These are phyloP conservation scores for Huiozyma sinensis DNA, from an alignment of 805 yeast species.

Conservation along the genomic window DNA sequence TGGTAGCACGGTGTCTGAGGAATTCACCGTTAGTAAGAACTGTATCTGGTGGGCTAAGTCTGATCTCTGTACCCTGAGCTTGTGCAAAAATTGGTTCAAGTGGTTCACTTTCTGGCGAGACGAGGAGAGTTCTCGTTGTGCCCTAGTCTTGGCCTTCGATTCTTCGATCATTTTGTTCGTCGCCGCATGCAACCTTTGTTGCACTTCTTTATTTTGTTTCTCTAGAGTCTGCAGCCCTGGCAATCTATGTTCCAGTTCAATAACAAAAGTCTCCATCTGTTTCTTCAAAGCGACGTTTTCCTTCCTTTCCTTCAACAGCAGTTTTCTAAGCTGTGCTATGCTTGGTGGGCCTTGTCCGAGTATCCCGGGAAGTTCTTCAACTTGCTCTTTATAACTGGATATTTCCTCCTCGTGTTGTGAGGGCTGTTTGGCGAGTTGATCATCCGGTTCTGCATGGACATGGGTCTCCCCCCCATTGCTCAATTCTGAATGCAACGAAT, in stretches of 20 bases:
- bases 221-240: conserved; percentile 65
- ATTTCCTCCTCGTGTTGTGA: conserved; percentile 20
- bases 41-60: conserved; percentile 84
- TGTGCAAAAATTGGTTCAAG: conserved; percentile 28
- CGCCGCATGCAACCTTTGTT: conserved; percentile 46
- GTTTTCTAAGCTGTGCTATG: conserved; percentile 40
- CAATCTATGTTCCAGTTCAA: conserved; percentile 66
- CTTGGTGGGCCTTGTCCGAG: too few species aligned
- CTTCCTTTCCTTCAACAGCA: conserved; percentile 55
- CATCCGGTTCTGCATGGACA: conserved; percentile 17
- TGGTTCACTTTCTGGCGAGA: conserved; percentile 17
- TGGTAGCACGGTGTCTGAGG: conserved; percentile 42
- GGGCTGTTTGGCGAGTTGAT: conserved; percentile 25
- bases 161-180: conserved; percentile 44
- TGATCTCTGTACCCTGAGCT: conserved; percentile 45
- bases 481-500: conserved; percentile 35
- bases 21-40: conserved; percentile 41
- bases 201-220: conserved; percentile 44
- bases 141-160: conserved; percentile 37
- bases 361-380: neutral
- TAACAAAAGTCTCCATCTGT: conserved; percentile 60
- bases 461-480: conserved; percentile 37
- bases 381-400: conserved; percentile 15
- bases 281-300: conserved; percentile 60
- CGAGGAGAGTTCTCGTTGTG: conserved; percentile 19